These are phyloP conservation scores for Fusarium robinianum DNA, from an alignment of 2,329 filamentous ascomycete genomes.

Conservation along the genomic window DNA sequence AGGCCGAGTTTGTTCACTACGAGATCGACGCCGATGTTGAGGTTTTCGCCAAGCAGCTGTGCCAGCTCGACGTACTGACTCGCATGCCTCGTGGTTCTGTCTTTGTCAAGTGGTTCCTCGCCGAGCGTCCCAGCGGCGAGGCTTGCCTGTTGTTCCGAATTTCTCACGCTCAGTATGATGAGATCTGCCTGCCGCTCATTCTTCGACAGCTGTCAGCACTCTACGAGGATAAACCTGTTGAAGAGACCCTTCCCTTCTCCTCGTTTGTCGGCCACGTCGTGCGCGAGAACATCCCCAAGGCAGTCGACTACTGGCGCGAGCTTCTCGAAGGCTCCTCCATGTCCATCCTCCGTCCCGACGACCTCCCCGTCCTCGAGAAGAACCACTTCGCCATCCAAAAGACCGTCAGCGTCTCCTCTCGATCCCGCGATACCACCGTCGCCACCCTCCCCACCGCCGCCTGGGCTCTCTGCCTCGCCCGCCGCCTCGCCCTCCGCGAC, in stretches of 20 bases:
- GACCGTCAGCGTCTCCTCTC: conserved; percentile 51
- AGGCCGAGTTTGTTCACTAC: conserved; percentile 55
- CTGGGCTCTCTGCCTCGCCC: conserved; percentile 66
- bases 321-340: conserved; percentile 61
- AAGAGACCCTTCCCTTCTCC: conserved; percentile 49
- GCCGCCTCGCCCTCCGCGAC: conserved; percentile 55
- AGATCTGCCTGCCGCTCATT: conserved; percentile 66
- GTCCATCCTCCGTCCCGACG: conserved; percentile 47
- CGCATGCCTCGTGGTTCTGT: conserved; percentile 61
- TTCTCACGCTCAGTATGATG: conserved; percentile 72
- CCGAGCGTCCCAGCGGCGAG: conserved; percentile 42
- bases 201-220: conserved; percentile 63
- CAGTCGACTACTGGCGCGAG: conserved; percentile 64
- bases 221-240: conserved; percentile 36
- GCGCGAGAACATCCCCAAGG: conserved; percentile 49
- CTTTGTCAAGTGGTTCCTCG: conserved; percentile 63
- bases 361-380: conserved; percentile 42
- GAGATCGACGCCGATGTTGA: conserved; percentile 55
- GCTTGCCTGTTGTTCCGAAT: conserved; percentile 62
- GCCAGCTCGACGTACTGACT: conserved; percentile 59
- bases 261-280: conserved; percentile 51
- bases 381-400: conserved; percentile 49
- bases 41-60: conserved; percentile 57
- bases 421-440: conserved; percentile 60
- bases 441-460: conserved; percentile 69